Evolutionary conservation across 345 rosid species (phyloP), one percentile per base, ranked within the genome.

Genomic region (Aquilaria yunnanensis): DNA sequence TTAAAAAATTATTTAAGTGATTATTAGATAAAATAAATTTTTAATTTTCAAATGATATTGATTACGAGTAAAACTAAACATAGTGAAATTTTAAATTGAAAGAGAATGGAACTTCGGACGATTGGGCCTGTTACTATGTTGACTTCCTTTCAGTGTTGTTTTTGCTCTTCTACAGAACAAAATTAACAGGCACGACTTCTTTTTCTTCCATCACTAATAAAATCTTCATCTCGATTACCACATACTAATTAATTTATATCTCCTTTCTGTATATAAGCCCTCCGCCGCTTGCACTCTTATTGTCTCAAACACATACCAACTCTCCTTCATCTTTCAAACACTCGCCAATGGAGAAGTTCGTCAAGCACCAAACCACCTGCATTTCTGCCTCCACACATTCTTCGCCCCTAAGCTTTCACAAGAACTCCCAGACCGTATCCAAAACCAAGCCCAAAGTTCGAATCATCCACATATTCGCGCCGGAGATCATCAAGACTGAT

Each of bases 401-500:
- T 51, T 54, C 93, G 50, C 31, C 75, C 56, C 64, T 84, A 9
- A 32, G 79, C 65, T 54, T 85, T 65, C 81, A 76, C 71, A 81
- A 67, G 59, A 66, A 72, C 14, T 92, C 96, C 14, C 75, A 67
- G 3, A 56, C 73, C 12, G 78, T 84, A 43, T 71, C 87, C 50
- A 89, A 92, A 76, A 34, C 77, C 14, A 86, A 89, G 85, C 96
- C 96, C 1, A 85, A 83, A 77, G 80, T 90, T 10, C 81, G 96
- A 30, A 86, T 94, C 33, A 82, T 90, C 65, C 97, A 94, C 82
- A 81, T 90, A 70, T 84, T 83, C 73, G 95, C 94, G 34, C 98
- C 98, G 12, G 96, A 90, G 79, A 88, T 94, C 78, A 94, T 90
- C 86, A 83, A 88, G 71, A 90, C 97, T 16, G 97, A 90, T 71